These are phyloP conservation scores for Vitis rupestris DNA, from an alignment of 164 flowering plant species.

Conservation along the genomic window DNA sequence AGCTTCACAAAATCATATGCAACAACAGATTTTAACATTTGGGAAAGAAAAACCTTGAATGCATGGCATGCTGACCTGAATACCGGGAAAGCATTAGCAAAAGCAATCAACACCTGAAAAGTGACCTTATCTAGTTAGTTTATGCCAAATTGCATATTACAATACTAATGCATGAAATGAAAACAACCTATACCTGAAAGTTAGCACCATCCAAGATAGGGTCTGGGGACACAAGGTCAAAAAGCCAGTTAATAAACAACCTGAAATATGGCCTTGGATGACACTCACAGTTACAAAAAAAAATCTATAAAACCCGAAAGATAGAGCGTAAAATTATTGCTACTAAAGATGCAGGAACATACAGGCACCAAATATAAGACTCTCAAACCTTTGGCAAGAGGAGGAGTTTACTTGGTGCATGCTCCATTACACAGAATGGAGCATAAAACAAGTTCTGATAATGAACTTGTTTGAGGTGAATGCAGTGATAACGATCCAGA, in stretches of 20 bases:
- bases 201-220: conserved; percentile 65
- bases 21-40: too few species aligned
- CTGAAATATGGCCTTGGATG: conserved; percentile 91
- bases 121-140: neutral
- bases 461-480: conserved; percentile 43
- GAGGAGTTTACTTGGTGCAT: conserved; percentile 54
- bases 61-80: conserved; percentile 58
- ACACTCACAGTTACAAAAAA: conserved; percentile 66
- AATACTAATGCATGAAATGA: neutral
- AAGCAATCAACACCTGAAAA: conserved; percentile 63
- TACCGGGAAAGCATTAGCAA: conserved; percentile 87
- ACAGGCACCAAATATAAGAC: neutral
- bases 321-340: neutral
- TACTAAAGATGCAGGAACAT: neutral
- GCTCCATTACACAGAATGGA: conserved; percentile 44
- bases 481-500: conserved; percentile 37
- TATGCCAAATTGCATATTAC: neutral
- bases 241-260: conserved; percentile 83
- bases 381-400: conserved; percentile 64
- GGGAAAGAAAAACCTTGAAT: too few species aligned
- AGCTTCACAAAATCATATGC: too few species aligned
- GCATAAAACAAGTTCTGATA: neutral
- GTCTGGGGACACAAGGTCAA: conserved; percentile 68
- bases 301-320: conserved; percentile 41
- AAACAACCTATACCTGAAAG: conserved; percentile 56